Conservation (phyloP, 169 alveolate genomes). For the Plasmodium blacklocki region DNA sequence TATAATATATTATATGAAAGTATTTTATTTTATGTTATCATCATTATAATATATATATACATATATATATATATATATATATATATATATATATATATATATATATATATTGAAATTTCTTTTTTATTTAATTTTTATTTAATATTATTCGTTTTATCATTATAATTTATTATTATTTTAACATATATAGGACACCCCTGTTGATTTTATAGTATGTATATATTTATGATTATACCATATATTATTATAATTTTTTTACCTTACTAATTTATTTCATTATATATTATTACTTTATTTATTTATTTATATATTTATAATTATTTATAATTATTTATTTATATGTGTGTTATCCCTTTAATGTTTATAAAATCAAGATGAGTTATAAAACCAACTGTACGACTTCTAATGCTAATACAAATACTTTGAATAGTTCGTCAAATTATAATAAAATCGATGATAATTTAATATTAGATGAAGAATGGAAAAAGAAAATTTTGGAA, state of each 20-base stretch:
- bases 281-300: background rate
- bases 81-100: too few species aligned
- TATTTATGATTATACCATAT: too few species aligned
- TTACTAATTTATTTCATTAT: background rate
- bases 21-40: too few species aligned
- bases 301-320: conserved; percentile 18
- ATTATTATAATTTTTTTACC: too few species aligned
- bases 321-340: conserved; percentile 3
- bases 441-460: conserved; percentile 70
- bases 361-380: conserved; percentile 62
- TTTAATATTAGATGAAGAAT: conserved; percentile 69
- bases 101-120: too few species aligned
- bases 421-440: conserved; percentile 66
- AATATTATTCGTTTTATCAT: background rate
- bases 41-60: too few species aligned
- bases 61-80: too few species aligned
- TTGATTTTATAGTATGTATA: too few species aligned
- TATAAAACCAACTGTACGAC: conserved; percentile 63
- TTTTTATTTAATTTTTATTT: background rate
- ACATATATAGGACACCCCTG: too few species aligned
- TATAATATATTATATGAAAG: background rate
- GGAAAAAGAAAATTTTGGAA: conserved; percentile 72
- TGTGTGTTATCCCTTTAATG: background rate
- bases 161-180: too few species aligned
- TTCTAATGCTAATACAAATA: conserved; percentile 38